Percentiles rank a stretch among this genome's conserved stretches.
Conservation (phyloP, 2,329 filamentous ascomycete species). For the Chrysosporium queenslandicum region DNA sequence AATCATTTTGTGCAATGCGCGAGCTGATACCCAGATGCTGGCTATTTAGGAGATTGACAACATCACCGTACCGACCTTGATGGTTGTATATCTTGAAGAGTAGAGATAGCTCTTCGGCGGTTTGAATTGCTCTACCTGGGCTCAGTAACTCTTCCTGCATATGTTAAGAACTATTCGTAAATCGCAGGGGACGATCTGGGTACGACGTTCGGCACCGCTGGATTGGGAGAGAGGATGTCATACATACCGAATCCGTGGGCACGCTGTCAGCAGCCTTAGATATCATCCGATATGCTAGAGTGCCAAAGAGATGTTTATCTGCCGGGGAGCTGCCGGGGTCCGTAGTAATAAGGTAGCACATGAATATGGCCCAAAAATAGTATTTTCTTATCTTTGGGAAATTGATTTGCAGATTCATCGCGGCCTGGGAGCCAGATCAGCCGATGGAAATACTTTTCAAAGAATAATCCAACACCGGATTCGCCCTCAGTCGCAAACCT, state of each 20-base stretch:
- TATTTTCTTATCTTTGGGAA: conserved; percentile 41
- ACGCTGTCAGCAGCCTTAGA: conserved; percentile 39
- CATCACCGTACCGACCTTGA: conserved; percentile 33
- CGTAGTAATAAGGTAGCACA: conserved; percentile 35
- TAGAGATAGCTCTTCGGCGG: conserved; percentile 38
- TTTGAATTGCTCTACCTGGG: conserved; percentile 37
- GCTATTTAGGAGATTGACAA: conserved; percentile 36
- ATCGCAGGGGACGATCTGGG: neutral
- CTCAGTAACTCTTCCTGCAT: conserved; percentile 34
- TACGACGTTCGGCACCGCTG: neutral
- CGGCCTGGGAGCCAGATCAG: conserved; percentile 31
- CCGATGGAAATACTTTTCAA: conserved; percentile 8
- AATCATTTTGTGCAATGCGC: conserved; percentile 36
- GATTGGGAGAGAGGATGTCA: conserved; percentile 14
- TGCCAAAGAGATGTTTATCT: conserved; percentile 40
- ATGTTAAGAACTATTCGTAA: conserved; percentile 10
- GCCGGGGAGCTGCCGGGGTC: conserved; percentile 31
- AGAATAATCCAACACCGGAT: neutral
- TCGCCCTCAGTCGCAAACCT: conserved; percentile 26
- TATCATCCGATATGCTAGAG: conserved; percentile 42
- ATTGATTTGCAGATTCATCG: conserved; percentile 42
- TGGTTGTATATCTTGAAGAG: conserved; percentile 37
- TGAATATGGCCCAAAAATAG: conserved; percentile 42
- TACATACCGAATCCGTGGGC: conserved; percentile 34
- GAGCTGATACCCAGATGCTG: conserved; percentile 35